Conservation (phyloP, 192 early-diverging fungal species). For the Chytriomyces confervae region DNA sequence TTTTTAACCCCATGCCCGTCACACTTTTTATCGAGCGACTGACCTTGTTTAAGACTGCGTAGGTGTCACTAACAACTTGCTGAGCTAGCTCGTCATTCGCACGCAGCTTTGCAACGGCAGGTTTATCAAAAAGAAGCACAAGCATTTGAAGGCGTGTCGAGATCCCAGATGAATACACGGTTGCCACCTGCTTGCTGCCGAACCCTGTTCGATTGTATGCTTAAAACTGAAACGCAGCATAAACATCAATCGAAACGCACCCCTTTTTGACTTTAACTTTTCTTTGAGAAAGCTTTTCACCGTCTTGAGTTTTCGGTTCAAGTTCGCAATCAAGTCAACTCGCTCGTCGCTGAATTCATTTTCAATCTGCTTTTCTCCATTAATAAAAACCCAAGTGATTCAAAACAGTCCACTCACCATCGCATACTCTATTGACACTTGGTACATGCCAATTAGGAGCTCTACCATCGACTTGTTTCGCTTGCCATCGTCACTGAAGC, state of each 20-base stretch:
- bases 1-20: no score
- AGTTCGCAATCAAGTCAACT: conserved; percentile 5
- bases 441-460: conserved; percentile 6
- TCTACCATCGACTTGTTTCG: conserved; percentile 11
- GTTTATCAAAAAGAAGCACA: neutral
- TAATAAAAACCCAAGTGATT: neutral
- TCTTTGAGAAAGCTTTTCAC: conserved; percentile 10
- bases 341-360: neutral
- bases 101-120: conserved; percentile 2
- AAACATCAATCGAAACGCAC: neutral
- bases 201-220: no score
- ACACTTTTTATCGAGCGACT: no score
- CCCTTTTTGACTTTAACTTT: conserved; percentile 24
- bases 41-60: conserved; percentile 11
- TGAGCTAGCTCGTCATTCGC: neutral
- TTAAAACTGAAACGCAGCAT: neutral
- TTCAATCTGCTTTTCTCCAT: neutral
- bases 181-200: no score
- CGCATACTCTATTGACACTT: conserved; percentile 18
- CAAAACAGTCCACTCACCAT: conserved; percentile 13
- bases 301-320: neutral
- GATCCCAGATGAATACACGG: no score
- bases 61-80: conserved; percentile 10
- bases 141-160: neutral
- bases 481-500: conserved; percentile 2